Evolutionary conservation across 2,329 filamentous ascomycete species (phyloP).

Genomic region (Ascochyta clinopodiicola): DNA sequence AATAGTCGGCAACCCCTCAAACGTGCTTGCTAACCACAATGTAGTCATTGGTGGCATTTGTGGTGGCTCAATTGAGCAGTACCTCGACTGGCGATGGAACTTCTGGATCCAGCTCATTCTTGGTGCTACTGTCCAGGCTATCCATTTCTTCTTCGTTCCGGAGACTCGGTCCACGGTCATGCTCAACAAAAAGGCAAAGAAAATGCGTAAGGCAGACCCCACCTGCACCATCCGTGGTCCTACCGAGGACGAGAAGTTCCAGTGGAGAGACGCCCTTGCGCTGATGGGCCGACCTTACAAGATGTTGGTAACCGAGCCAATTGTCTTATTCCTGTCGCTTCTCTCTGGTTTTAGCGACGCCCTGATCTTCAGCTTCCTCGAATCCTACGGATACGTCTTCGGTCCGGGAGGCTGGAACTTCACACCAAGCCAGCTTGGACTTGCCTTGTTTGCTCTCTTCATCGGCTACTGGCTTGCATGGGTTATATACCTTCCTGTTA

Average conservation of each 20-base stretch:
- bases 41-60: conserved; percentile 80
- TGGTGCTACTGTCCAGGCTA: conserved; percentile 69
- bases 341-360: conserved; percentile 76
- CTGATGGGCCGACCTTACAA: conserved; percentile 71
- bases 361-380: conserved; percentile 78
- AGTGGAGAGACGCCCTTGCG: conserved; percentile 50
- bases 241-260: conserved; percentile 60
- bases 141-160: conserved; percentile 73
- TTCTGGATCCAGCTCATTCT: conserved; percentile 88
- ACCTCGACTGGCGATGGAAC: conserved; percentile 74
- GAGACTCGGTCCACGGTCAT: conserved; percentile 79
- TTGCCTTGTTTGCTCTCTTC: conserved; percentile 65
- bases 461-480: conserved; percentile 70
- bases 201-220: conserved; percentile 65
- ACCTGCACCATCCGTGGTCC: conserved; percentile 67
- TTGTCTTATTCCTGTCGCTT: conserved; percentile 72
- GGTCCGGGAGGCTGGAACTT: conserved; percentile 66
- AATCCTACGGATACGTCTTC: conserved; percentile 72
- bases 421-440: conserved; percentile 60
- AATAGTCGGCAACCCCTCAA: conserved; percentile 46
- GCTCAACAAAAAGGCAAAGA: conserved; percentile 79
- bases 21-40: conserved; percentile 54
- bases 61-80: conserved; percentile 73
- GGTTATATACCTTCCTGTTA: conserved; percentile 61
- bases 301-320: conserved; percentile 77